These are phyloP conservation scores for Phyllosticta paracitricarpa DNA, from an alignment of 2,329 filamentous ascomycete genomes.

Conservation along the genomic window DNA sequence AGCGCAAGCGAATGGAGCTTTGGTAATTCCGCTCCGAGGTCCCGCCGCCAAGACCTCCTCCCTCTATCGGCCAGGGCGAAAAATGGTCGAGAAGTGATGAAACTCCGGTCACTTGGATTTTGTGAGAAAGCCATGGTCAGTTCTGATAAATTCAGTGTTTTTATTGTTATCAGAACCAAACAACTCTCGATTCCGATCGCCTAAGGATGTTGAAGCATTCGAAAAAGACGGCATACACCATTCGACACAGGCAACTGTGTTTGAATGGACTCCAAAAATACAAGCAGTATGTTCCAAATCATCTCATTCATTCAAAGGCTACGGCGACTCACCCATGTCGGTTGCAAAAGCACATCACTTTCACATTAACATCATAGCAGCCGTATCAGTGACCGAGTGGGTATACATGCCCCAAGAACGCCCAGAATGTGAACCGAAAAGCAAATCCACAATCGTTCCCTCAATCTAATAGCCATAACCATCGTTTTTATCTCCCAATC, in stretches of 20 bases:
- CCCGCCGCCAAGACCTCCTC: neutral
- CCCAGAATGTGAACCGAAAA: neutral
- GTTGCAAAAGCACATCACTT: neutral
- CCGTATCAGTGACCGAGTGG: neutral
- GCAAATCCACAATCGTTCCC: neutral
- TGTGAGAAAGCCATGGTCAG: too few species aligned
- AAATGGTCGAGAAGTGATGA: too few species aligned
- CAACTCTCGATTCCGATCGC: too few species aligned
- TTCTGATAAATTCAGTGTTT: too few species aligned
- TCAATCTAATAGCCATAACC: neutral
- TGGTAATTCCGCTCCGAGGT: neutral
- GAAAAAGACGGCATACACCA: too few species aligned
- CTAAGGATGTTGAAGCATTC: too few species aligned
- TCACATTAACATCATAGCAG: neutral
- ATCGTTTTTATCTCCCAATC: neutral
- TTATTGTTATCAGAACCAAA: too few species aligned
- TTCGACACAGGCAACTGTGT: too few species aligned
- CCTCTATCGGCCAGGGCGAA: neutral
- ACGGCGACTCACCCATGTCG: neutral
- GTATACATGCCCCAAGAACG: neutral
- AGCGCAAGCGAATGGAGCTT: neutral
- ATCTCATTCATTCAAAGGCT: neutral
- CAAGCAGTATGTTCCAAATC: too few species aligned
- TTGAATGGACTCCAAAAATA: too few species aligned
- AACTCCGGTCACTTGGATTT: too few species aligned